Conservation (phyloP, 192 early-diverging fungal genomes). For the Mortierella hygrophila region DNA sequence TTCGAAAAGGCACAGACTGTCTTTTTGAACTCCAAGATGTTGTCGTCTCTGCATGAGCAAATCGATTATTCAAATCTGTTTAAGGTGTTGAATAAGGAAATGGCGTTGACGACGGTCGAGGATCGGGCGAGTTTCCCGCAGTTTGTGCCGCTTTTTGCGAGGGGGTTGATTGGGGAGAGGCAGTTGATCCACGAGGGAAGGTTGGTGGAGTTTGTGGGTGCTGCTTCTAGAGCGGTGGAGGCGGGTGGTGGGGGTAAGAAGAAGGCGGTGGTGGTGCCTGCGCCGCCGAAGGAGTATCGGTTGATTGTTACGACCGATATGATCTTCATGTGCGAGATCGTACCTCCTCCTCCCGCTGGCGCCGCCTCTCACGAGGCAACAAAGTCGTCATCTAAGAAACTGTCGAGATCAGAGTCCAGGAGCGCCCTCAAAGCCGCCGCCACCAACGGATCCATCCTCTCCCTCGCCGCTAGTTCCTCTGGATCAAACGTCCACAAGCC, state of each 20-base stretch:
- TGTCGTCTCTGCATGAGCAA: slow-evolving; percentile 19
- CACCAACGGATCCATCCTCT: background rate
- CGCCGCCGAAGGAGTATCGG: slow-evolving; percentile 29
- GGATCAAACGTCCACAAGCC: background rate
- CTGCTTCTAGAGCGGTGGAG: background rate
- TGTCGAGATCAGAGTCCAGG: background rate
- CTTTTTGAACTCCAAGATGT: slow-evolving; percentile 8
- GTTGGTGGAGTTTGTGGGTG: slow-evolving; percentile 21
- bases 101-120: slow-evolving; percentile 37
- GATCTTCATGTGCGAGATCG: slow-evolving; percentile 40
- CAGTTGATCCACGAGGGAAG: slow-evolving; percentile 14
- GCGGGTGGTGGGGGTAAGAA: slow-evolving; percentile 3
- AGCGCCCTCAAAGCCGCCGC: background rate
- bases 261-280: background rate
- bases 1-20: slow-evolving; percentile 4
- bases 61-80: slow-evolving; percentile 34
- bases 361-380: background rate
- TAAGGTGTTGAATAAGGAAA: slow-evolving; percentile 26
- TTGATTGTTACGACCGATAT: slow-evolving; percentile 32
- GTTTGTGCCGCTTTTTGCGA: slow-evolving; percentile 17
- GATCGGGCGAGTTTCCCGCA: slow-evolving; percentile 18
- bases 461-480: background rate
- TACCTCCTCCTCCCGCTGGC: background rate
- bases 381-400: background rate
- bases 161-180: background rate